Percentiles rank a stretch among this genome's conserved stretches.
phyloP scores from a whole-genome alignment of 2,329 filamentous ascomycete genomes.

The Exophiala sp. region DNA sequence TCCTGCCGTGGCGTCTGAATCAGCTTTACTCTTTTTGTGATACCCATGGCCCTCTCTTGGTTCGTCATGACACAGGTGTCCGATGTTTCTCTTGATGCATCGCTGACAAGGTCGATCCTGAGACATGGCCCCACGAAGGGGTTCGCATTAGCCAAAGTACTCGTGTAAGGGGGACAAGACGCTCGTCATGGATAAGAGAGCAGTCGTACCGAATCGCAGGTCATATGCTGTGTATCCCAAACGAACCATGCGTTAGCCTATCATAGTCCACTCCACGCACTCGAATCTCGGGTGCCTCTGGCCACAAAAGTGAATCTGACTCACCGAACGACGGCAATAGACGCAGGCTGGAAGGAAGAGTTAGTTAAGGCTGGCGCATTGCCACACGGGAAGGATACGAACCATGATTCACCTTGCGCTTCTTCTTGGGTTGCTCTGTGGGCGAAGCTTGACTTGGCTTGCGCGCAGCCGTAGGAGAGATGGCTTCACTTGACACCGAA shows the following conservation, averaged over 20 bases:
- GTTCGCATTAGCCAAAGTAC: conserved; percentile 33
- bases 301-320: conserved; percentile 31
- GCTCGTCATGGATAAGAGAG: conserved; percentile 14
- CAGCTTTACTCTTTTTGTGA: conserved; percentile 71
- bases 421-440: conserved; percentile 66
- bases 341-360: conserved; percentile 65
- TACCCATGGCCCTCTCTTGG: conserved; percentile 62
- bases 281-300: conserved; percentile 20
- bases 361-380: conserved; percentile 27
- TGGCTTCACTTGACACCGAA: conserved; percentile 22
- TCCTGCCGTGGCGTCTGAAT: conserved; percentile 48
- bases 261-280: conserved; percentile 28
- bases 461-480: conserved; percentile 19
- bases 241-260: conserved; percentile 45
- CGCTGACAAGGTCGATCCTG: conserved; percentile 93
- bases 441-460: conserved; percentile 23
- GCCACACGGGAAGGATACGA: conserved; percentile 32
- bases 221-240: conserved; percentile 68
- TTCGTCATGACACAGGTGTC: conserved; percentile 96
- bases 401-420: conserved; percentile 87
- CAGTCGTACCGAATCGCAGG: conserved; percentile 68
- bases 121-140: conserved; percentile 34
- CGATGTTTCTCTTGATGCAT: conserved; percentile 98
- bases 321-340: conserved; percentile 85
- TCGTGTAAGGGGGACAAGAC: conserved; percentile 25